phyloP scores from a whole-genome alignment of 2,329 filamentous ascomycete genomes.

The Ophiosphaerella herpotricha region DNA sequence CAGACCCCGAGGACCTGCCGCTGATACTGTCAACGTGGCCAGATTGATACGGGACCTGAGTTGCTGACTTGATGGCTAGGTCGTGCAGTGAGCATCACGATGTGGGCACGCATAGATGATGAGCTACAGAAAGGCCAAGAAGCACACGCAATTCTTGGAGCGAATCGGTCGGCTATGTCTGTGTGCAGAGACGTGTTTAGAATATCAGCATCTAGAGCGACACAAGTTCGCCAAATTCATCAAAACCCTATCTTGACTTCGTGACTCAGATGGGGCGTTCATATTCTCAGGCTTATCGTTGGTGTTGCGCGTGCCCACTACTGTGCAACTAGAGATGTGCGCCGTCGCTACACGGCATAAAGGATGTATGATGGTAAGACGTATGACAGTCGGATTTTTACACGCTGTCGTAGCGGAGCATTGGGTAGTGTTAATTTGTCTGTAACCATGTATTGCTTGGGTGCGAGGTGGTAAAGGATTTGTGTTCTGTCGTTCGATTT shows the following conservation, averaged over 20 bases:
- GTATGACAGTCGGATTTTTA: slow-evolving; percentile 1
- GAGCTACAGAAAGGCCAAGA: neutral
- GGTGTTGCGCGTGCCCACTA: neutral
- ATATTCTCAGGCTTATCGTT: neutral
- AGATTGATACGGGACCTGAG: slow-evolving; percentile 18
- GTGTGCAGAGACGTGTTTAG: neutral
- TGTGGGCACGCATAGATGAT: neutral
- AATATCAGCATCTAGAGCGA: neutral
- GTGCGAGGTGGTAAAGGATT: too few species aligned
- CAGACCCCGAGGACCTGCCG: slow-evolving; percentile 14
- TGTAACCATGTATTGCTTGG: neutral
- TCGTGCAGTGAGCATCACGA: slow-evolving; percentile 39
- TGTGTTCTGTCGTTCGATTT: too few species aligned
- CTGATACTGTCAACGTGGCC: slow-evolving; percentile 27
- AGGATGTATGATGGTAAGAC: slow-evolving; percentile 4
- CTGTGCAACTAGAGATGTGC: slow-evolving; percentile 4
- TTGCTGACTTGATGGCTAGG: slow-evolving; percentile 30
- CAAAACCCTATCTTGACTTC: neutral
- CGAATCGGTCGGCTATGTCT: slow-evolving; percentile 3
- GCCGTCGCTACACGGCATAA: slow-evolving; percentile 15
- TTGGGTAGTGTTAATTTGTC: neutral
- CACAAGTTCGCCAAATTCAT: neutral
- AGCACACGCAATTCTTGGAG: slow-evolving; percentile 1
- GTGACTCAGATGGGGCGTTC: neutral
- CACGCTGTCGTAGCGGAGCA: slow-evolving; percentile 3